Percentiles rank a stretch among this genome's conserved stretches.
phyloP scores from a whole-genome alignment of 208 protist genomes.

The Wallacemonas sp. region DNA sequence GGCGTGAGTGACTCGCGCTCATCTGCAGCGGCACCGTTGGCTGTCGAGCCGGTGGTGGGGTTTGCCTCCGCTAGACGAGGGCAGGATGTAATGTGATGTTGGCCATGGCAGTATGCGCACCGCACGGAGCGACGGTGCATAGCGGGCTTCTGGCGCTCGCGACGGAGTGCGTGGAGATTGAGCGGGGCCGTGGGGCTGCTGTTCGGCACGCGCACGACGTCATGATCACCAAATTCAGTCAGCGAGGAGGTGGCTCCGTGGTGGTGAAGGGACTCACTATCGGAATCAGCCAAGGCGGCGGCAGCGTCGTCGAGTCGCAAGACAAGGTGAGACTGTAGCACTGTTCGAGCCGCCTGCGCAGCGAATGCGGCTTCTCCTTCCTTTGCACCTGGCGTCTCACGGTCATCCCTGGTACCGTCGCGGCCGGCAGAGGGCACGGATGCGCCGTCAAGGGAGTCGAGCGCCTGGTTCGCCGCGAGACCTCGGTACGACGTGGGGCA shows the following conservation, averaged over 20 bases:
- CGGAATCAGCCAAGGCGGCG: slow-evolving; percentile 11
- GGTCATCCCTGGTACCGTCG: too few relatives aligned
- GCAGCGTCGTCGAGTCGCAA: slow-evolving; percentile 17
- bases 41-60: not conserved
- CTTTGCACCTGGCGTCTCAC: too few relatives aligned
- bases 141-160: slow-evolving; percentile 42
- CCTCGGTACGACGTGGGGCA: too few relatives aligned
- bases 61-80: slow-evolving; percentile 31
- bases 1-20: not conserved
- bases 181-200: slow-evolving; percentile 36
- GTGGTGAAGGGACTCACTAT: too few relatives aligned
- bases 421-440: too few relatives aligned
- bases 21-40: not conserved
- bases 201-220: slow-evolving; percentile 52
- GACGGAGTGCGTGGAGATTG: slow-evolving; percentile 38
- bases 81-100: slow-evolving; percentile 75
- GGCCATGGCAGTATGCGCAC: slow-evolving; percentile 80
- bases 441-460: too few relatives aligned
- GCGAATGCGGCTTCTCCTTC: not conserved
- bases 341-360: not conserved
- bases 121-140: slow-evolving; percentile 61
- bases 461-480: too few relatives aligned
- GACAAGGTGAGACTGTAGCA: not conserved
- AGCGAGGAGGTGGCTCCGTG: not conserved
- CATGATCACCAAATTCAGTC: not conserved